Evolutionary conservation across 129 eudicot species (phyloP).

Genomic region (Pittosporum tobira): DNA sequence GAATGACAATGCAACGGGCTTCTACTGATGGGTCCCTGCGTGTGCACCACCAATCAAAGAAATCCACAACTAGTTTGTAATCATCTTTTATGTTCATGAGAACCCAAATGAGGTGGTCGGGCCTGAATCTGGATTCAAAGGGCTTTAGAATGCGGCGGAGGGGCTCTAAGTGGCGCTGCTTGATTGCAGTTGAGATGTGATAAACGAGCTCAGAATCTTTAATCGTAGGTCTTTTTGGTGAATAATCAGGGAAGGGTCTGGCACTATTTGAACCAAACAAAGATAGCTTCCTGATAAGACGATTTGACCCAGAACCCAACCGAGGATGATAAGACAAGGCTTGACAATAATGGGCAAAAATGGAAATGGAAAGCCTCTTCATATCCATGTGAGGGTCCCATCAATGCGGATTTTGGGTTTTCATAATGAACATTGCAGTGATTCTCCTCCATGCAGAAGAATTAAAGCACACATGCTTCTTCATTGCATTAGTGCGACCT

Average conservation of each 20-base stretch:
- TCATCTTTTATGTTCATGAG: constrained; percentile 68
- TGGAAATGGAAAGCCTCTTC: constrained; percentile 33
- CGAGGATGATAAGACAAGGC: constrained; percentile 12
- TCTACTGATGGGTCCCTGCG: constrained; percentile 69
- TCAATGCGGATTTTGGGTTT: constrained; percentile 17
- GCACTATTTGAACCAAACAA: constrained; percentile 25
- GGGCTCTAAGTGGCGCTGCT: constrained; percentile 61
- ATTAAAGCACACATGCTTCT: constrained; percentile 19
- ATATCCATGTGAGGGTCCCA: constrained; percentile 39
- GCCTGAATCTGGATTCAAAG: constrained; percentile 61
- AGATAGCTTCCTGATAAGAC: constrained; percentile 22
- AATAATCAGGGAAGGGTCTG: constrained; percentile 74
- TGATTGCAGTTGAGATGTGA: constrained; percentile 54
- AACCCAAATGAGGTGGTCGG: constrained; percentile 90
- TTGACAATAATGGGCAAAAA: constrained; percentile 19
- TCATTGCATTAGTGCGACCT: constrained; percentile 29
- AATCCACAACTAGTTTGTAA: constrained; percentile 53
- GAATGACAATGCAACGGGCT: constrained; percentile 76
- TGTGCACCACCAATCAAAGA: constrained; percentile 64
- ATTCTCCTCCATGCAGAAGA: constrained; percentile 35
- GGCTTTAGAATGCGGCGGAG: constrained; percentile 48
- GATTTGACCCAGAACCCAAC: constrained; percentile 20
- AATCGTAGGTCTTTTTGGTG: constrained; percentile 67
- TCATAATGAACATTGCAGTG: constrained; percentile 20
- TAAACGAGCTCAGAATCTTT: constrained; percentile 75